Percentiles rank a stretch among this genome's conserved stretches.
These are phyloP conservation scores for Theileria sp. DNA, from an alignment of 169 alveolate species.

Conservation along the genomic window DNA sequence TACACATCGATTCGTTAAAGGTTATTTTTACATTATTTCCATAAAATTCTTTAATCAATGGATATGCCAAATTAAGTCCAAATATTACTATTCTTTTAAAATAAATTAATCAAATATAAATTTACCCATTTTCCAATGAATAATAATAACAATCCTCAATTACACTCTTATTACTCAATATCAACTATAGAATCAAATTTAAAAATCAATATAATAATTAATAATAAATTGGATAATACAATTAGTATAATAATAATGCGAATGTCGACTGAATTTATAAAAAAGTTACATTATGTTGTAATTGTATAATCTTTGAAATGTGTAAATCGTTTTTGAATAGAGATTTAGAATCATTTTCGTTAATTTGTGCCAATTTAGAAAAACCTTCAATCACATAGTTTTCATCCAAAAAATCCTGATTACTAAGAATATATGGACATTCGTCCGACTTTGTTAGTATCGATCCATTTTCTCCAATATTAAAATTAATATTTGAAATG, in stretches of 20 bases:
- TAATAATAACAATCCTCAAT: conserved; percentile 39
- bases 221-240: no score
- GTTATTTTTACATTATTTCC: conserved; percentile 22
- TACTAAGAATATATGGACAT: not conserved
- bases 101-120: not conserved
- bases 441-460: not conserved
- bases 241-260: no score
- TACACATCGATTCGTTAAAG: conserved; percentile 18
- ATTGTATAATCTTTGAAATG: conserved; percentile 11
- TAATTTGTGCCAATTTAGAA: not conserved
- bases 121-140: conserved; percentile 50
- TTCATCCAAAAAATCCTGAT: conserved; percentile 1
- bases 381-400: conserved; percentile 3
- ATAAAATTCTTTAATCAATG: conserved; percentile 3
- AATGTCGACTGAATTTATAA: not conserved
- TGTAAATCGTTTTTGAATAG: not conserved
- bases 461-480: not conserved
- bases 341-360: not conserved
- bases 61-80: conserved; percentile 47
- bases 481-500: not conserved
- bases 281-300: conserved; percentile 7
- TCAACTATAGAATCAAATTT: not conserved
- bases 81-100: conserved; percentile 35
- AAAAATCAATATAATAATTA: no score
- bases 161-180: not conserved